A percentile compares a stretch with the other conserved stretches of the same genome.
Conservation (phyloP, 441 rosid species). For the Rhodomyrtus psidioides region DNA sequence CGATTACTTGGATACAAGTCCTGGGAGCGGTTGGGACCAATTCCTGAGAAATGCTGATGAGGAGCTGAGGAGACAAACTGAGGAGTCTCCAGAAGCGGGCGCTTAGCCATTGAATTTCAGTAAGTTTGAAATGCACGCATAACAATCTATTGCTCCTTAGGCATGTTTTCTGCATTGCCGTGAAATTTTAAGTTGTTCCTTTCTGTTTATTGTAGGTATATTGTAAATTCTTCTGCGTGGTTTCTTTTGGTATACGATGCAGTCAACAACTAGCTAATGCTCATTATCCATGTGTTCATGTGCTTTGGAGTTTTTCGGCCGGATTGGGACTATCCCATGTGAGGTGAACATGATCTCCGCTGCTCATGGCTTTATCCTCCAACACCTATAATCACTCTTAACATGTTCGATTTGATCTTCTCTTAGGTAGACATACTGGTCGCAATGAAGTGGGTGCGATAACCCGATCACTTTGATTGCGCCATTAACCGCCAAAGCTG, state of each 20-base stretch:
- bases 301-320: conserved; percentile 58
- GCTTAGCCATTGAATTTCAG: conserved; percentile 13
- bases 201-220: not conserved
- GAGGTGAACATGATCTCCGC: too few relatives aligned
- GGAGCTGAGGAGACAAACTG: conserved; percentile 29
- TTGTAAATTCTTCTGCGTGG: not conserved
- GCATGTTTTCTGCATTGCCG: not conserved
- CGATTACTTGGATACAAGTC: conserved; percentile 58
- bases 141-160: not conserved
- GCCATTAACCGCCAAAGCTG: too few relatives aligned
- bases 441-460: not conserved
- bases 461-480: too few relatives aligned
- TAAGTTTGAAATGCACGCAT: not conserved
- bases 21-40: conserved; percentile 86
- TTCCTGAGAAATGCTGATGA: conserved; percentile 53
- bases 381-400: conserved; percentile 80
- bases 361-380: conserved; percentile 30
- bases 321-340: conserved; percentile 30
- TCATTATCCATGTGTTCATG: conserved; percentile 53
- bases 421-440: conserved; percentile 57
- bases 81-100: conserved; percentile 16
- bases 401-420: conserved; percentile 58
- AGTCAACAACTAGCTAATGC: not conserved
- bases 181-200: not conserved
- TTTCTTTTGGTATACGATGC: not conserved